Conservation (phyloP, 2,329 filamentous ascomycete genomes). For the Metarhizium sp. region DNA sequence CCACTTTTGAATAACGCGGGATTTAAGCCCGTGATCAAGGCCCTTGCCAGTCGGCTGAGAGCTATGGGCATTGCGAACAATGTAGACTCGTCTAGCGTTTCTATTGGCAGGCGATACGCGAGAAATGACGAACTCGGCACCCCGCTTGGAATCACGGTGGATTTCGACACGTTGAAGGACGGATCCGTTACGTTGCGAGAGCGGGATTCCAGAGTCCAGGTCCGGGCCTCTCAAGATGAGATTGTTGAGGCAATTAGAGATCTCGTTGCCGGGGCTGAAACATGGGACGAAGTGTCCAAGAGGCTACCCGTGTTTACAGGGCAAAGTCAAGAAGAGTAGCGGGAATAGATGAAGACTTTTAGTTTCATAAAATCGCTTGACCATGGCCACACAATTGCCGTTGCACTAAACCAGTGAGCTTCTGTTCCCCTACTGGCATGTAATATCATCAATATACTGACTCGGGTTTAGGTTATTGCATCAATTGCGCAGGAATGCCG, state of each 20-base stretch:
- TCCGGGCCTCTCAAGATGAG: slow-evolving; percentile 65
- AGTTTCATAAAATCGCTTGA: too few relatives aligned
- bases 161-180: slow-evolving; percentile 83
- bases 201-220: slow-evolving; percentile 75
- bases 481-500: too few relatives aligned
- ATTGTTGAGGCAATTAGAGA: slow-evolving; percentile 30
- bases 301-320: slow-evolving; percentile 4
- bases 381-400: too few relatives aligned
- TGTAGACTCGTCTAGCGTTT: slow-evolving; percentile 73
- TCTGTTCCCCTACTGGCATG: too few relatives aligned
- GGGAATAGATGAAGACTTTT: too few relatives aligned
- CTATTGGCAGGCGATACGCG: slow-evolving; percentile 65
- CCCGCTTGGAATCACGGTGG: slow-evolving; percentile 77
- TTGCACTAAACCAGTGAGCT: too few relatives aligned
- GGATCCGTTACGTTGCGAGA: slow-evolving; percentile 74
- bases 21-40: slow-evolving; percentile 65
- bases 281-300: slow-evolving; percentile 35
- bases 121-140: slow-evolving; percentile 88
- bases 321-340: not conserved
- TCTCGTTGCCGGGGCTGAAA: slow-evolving; percentile 26
- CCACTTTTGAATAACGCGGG: slow-evolving; percentile 73
- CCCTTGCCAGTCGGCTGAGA: slow-evolving; percentile 65
- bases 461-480: too few relatives aligned
- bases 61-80: slow-evolving; percentile 64
- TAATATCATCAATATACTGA: too few relatives aligned